Conservation (phyloP, 495 filamentous ascomycete genomes). For the Penicillium bovifimosum region DNA sequence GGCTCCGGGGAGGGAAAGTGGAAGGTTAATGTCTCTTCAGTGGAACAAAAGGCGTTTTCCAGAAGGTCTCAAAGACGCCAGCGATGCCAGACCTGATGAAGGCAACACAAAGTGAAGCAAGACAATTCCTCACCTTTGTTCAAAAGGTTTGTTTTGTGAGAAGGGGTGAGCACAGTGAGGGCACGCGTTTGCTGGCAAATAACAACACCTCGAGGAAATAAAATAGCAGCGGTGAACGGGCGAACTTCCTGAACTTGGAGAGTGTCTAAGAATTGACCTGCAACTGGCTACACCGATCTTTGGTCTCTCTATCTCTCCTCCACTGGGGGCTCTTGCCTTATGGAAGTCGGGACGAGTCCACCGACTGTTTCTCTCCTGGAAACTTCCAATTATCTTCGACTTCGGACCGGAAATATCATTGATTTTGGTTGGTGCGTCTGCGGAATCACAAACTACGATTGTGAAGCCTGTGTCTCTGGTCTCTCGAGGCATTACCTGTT, state of each 20-base stretch:
- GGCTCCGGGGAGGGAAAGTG: neutral
- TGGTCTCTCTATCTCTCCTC: neutral
- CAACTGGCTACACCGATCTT: constrained; percentile 1
- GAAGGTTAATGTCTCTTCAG: constrained; percentile 2
- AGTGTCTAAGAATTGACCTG: constrained; percentile 5
- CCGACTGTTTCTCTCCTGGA: constrained; percentile 17
- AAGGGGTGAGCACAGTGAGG: neutral
- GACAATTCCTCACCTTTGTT: constrained; percentile 15
- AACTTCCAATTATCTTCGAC: constrained; percentile 16
- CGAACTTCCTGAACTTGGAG: neutral
- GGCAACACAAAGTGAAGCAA: constrained; percentile 12
- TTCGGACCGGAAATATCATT: constrained; percentile 21
- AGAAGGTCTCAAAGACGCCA: constrained; percentile 12
- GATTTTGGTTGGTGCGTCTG: constrained; percentile 12
- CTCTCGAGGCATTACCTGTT: constrained; percentile 37
- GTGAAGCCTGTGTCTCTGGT: constrained; percentile 15
- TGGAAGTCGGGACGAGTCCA: constrained; percentile 20
- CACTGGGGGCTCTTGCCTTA: neutral
- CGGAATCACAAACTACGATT: neutral
- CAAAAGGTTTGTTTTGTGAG: constrained; percentile 4
- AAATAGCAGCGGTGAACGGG: constrained; percentile 7
- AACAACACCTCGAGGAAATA: neutral
- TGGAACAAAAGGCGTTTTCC: constrained; percentile 20
- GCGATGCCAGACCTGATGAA: constrained; percentile 5
- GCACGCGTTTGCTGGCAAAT: constrained; percentile 9